Conservation (phyloP, 177 flowering plant genomes). For the Vitis hybrid region DNA sequence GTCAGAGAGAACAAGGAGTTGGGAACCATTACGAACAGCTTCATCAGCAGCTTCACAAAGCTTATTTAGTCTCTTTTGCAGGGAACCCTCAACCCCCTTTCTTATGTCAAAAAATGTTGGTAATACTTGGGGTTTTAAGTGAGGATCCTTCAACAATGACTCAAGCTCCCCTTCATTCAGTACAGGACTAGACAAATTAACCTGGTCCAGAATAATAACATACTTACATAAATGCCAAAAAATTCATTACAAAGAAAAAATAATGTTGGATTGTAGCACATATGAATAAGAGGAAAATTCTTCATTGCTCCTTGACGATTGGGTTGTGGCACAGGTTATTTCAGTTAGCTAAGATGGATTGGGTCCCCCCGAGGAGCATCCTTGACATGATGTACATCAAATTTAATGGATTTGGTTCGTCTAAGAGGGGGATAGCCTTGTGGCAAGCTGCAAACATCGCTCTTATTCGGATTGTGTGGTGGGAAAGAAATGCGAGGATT, state of each 20-base stretch:
- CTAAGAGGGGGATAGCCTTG: no score
- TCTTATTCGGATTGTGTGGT: no score
- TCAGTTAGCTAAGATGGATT: no score
- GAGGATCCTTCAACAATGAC: conserved; percentile 66
- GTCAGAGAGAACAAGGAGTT: conserved; percentile 93
- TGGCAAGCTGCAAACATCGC: no score
- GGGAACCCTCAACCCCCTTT: conserved; percentile 90
- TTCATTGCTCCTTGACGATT: no score
- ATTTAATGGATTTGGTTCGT: no score
- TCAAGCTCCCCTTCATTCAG: conserved; percentile 96
- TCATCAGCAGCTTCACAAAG: conserved; percentile 98
- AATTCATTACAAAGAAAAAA: not conserved
- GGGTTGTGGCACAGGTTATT: no score
- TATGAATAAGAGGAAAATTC: not conserved
- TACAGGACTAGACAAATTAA: conserved; percentile 82
- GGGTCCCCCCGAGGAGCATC: no score
- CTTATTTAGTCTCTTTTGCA: conserved; percentile 57
- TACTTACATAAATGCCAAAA: not conserved
- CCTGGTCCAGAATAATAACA: conserved; percentile 38
- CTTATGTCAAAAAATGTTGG: conserved; percentile 89
- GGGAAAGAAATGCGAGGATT: no score
- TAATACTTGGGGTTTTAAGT: conserved; percentile 66
- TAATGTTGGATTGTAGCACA: not conserved
- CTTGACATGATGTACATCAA: no score
- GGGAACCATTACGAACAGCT: conserved; percentile 96